Evolutionary conservation across 805 yeast genomes (phyloP), one percentile per base, ranked within the genome.

Genomic region (Candida nonsorbophila): DNA sequence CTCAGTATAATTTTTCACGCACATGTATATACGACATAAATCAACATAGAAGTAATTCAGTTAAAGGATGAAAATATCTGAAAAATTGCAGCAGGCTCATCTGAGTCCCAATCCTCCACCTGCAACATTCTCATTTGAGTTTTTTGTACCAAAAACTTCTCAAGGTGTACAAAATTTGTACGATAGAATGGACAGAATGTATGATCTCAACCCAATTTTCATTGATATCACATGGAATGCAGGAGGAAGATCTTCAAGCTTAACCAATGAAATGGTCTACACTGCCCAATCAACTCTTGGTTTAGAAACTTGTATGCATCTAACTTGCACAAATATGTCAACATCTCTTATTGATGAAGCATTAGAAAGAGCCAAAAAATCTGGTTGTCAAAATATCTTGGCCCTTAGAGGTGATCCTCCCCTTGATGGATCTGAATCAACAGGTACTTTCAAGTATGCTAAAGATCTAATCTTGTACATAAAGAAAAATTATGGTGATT

Each of bases 151-250:
- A 25, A 92, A 92, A 67, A 92, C 98, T 1, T 70, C 90, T 14
- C 97, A 92, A 57, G 98, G 98, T 52, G 92, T 90, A 14, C 95
- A 87, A 54, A 92, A 92, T 53, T 67, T 92, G 35, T 90, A 88
- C 62, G 97, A 92, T 55, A 72, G 98, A 52, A 90, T 92, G 88
- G 97, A 92, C 51, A 76, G 96, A 55, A 92, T 92, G 98, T 86
- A 84, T 56, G 85, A 84, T 41, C 67, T 86, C 45, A 79, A 79
- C 40, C 98, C 98, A 2, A 77, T 84, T 40, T 92, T 92, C 56
- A 79, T 92, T 35, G 98, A 92, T 52, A 84, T 92, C 40, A 92
- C 98, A 1, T 92, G 98, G 98, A 90, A 90, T 49, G 98, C 98
- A 3, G 98, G 98, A 22, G 97, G 97, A 5, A 71, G 94, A 27